Evolutionary conservation across 164 flowering plant genomes (phyloP).

Genomic region (Pachysandra terminalis): DNA sequence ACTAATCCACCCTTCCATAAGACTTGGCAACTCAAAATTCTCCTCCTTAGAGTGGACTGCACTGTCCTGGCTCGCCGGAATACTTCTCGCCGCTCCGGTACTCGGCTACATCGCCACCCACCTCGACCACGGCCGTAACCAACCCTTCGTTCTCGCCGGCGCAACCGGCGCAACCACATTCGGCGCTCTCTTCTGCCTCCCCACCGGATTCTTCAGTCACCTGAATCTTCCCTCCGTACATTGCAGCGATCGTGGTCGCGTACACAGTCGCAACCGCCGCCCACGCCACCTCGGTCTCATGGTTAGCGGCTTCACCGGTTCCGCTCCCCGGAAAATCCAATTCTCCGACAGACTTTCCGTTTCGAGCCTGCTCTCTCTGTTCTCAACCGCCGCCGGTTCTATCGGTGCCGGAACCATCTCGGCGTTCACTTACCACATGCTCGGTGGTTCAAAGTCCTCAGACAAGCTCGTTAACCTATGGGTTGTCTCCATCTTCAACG

Average conservation of each 20-base stretch:
- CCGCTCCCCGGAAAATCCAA: constrained; percentile 14
- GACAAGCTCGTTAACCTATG: constrained; percentile 31
- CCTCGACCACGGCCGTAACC: constrained; percentile 47
- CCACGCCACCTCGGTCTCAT: constrained; percentile 61
- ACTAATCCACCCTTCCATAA: constrained; percentile 29
- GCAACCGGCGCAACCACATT: constrained; percentile 37
- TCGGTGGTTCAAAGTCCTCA: constrained; percentile 22
- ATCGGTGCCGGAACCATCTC: constrained; percentile 52
- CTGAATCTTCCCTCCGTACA: constrained; percentile 53
- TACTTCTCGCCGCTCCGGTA: constrained; percentile 38
- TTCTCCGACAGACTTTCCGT: constrained; percentile 29
- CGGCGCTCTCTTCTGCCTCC: constrained; percentile 61
- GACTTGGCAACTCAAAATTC: constrained; percentile 9
- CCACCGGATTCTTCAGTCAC: constrained; percentile 46
- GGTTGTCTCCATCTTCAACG: constrained; percentile 69
- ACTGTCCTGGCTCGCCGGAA: constrained; percentile 55
- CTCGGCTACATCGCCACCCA: constrained; percentile 31
- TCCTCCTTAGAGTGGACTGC: constrained; percentile 60
- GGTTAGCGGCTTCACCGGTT: constrained; percentile 45
- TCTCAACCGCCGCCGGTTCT: constrained; percentile 49
- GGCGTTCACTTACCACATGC: constrained; percentile 61
- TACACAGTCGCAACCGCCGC: constrained; percentile 32
- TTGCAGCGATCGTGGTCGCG: constrained; percentile 35
- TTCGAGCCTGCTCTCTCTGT: constrained; percentile 51
- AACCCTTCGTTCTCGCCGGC: constrained; percentile 32